Percentiles rank a stretch among this genome's conserved stretches.
These are phyloP conservation scores for Melastoma candidum DNA, from an alignment of 441 rosid species.

Conservation along the genomic window DNA sequence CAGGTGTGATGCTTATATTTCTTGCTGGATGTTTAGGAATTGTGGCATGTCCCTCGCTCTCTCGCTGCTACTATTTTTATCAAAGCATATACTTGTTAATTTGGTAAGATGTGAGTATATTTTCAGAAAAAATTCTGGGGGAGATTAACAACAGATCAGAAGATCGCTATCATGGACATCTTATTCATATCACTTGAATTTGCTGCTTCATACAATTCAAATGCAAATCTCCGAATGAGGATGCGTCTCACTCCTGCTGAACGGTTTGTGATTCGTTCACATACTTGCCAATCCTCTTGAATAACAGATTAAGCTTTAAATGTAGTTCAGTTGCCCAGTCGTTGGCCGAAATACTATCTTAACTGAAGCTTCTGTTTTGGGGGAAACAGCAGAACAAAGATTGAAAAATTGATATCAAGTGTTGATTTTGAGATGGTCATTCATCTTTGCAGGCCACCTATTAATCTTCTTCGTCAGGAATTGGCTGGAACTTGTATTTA, in stretches of 20 bases:
- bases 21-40: background rate
- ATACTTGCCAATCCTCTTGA: no score
- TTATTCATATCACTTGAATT: constrained; percentile 80
- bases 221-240: constrained; percentile 69
- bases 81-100: constrained; percentile 1
- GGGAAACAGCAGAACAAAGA: constrained; percentile 9
- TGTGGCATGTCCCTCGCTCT: background rate
- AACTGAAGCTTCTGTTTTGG: background rate
- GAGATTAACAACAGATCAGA: constrained; percentile 68
- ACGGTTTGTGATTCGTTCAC: constrained; percentile 32
- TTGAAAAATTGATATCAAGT: background rate
- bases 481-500: constrained; percentile 77
- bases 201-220: constrained; percentile 92
- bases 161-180: constrained; percentile 84
- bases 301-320: no score
- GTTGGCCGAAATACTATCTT: background rate
- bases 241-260: constrained; percentile 81
- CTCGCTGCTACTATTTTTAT: background rate
- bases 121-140: constrained; percentile 90
- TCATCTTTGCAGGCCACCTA: constrained; percentile 68
- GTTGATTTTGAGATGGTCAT: constrained; percentile 6
- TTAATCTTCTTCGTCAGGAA: constrained; percentile 95
- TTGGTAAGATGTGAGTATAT: constrained; percentile 1
- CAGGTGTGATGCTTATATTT: constrained; percentile 42
- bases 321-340: background rate